phyloP scores from a whole-genome alignment of 164 flowering plant genomes.

The Hamamelis virginiana region DNA sequence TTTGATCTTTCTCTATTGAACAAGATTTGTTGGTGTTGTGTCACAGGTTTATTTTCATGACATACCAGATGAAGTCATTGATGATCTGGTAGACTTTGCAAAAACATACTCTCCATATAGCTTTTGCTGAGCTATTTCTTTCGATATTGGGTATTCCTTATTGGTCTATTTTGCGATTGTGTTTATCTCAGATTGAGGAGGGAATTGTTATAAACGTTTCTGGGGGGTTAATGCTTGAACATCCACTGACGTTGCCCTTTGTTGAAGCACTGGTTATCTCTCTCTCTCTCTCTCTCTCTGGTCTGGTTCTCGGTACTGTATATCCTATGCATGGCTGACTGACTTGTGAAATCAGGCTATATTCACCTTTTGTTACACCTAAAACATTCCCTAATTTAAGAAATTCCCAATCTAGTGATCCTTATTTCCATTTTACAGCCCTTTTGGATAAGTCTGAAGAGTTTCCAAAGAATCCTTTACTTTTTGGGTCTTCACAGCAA shows the following conservation, averaged over 20 bases:
- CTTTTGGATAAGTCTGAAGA: too few relatives aligned
- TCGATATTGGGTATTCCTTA: not conserved
- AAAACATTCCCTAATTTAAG: too few relatives aligned
- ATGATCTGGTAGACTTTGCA: constrained; percentile 34
- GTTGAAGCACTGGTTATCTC: constrained; percentile 53
- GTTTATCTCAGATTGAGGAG: constrained; percentile 60
- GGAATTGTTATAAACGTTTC: constrained; percentile 72
- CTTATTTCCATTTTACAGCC: too few relatives aligned
- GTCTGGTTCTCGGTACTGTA: not conserved
- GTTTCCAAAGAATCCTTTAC: too few relatives aligned
- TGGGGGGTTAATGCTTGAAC: constrained; percentile 84
- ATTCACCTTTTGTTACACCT: not conserved
- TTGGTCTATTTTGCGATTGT: not conserved
- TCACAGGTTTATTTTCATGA: constrained; percentile 49
- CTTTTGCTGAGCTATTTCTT: not conserved
- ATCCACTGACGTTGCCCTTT: constrained; percentile 62
- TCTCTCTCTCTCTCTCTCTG: constrained; percentile 13
- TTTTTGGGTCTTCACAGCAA: not conserved
- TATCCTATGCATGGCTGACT: not conserved
- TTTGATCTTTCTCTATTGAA: not conserved
- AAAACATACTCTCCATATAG: not conserved
- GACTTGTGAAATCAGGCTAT: not conserved
- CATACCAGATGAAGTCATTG: constrained; percentile 44
- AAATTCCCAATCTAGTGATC: too few relatives aligned
- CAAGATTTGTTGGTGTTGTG: not conserved